These are phyloP conservation scores for Phlebopus sp. DNA, from an alignment of 1,284 basidiomycete species.

Conservation along the genomic window DNA sequence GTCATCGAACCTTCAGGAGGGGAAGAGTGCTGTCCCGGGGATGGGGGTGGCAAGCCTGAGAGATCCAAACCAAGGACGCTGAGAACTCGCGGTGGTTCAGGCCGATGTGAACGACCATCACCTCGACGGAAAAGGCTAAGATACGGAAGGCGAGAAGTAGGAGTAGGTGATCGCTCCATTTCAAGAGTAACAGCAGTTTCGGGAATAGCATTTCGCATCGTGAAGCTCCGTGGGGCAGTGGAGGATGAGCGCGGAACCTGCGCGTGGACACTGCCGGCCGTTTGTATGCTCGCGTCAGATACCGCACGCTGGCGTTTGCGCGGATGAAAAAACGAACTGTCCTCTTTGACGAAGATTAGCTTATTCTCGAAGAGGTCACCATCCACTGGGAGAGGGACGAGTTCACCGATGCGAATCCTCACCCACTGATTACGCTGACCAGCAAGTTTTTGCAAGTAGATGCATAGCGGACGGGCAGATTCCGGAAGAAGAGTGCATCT, in stretches of 20 bases:
- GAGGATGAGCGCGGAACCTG: no score
- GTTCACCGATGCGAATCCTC: slow-evolving; percentile 1
- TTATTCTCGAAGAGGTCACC: not conserved
- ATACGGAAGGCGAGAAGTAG: not conserved
- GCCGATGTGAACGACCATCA: no score
- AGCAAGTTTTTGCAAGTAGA: not conserved
- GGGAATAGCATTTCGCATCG: no score
- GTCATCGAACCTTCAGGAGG: no score
- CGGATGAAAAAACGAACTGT: not conserved
- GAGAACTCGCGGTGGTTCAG: no score
- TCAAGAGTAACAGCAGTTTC: no score
- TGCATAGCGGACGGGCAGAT: not conserved
- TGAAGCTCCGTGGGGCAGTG: not conserved
- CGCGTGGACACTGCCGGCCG: no score
- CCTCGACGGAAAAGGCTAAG: no score
- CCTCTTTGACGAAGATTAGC: not conserved
- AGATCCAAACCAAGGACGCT: no score
- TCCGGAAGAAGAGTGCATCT: not conserved
- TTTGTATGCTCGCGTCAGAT: not conserved
- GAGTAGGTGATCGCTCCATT: not conserved
- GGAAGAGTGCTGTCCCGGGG: no score
- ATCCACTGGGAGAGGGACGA: not conserved
- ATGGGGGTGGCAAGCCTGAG: no score
- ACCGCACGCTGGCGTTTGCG: not conserved
- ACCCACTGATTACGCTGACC: not conserved